phyloP scores from a whole-genome alignment of 1,284 basidiomycete genomes.

The Ganoderma lucidum region DNA sequence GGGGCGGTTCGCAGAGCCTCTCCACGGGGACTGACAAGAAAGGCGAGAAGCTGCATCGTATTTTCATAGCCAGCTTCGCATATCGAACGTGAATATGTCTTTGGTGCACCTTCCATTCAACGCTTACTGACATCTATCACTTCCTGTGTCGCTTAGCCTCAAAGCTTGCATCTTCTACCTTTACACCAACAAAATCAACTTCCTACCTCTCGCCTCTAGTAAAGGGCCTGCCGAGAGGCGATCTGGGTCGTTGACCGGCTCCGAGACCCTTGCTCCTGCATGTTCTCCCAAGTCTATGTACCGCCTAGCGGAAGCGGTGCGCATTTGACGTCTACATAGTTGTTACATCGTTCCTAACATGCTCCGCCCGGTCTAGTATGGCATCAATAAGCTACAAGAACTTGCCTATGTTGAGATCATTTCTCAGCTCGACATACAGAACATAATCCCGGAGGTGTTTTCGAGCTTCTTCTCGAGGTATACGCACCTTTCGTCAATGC shows the following conservation, averaged over 20 bases:
- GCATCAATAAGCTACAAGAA: slow-evolving; percentile 29
- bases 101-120: background rate
- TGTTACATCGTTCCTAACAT: background rate
- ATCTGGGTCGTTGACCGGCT: slow-evolving; percentile 18
- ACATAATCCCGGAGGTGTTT: slow-evolving; percentile 35
- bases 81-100: slow-evolving; percentile 32
- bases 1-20: background rate
- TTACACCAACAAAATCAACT: slow-evolving; percentile 36
- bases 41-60: slow-evolving; percentile 13
- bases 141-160: slow-evolving; percentile 20
- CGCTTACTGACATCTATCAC: background rate
- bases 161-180: slow-evolving; percentile 37
- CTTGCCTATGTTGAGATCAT: slow-evolving; percentile 29
- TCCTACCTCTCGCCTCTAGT: slow-evolving; percentile 34
- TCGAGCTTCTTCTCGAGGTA: slow-evolving; percentile 29
- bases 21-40: background rate
- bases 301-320: slow-evolving; percentile 37
- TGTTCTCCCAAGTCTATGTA: slow-evolving; percentile 41
- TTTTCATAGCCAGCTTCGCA: slow-evolving; percentile 34
- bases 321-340: background rate
- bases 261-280: slow-evolving; percentile 22
- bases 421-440: slow-evolving; percentile 21
- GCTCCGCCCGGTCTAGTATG: slow-evolving; percentile 15
- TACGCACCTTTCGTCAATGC: background rate
- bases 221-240: slow-evolving; percentile 14